Evolutionary conservation across 2,329 filamentous ascomycete species (phyloP).

Genomic region (Leptographium procerum): DNA sequence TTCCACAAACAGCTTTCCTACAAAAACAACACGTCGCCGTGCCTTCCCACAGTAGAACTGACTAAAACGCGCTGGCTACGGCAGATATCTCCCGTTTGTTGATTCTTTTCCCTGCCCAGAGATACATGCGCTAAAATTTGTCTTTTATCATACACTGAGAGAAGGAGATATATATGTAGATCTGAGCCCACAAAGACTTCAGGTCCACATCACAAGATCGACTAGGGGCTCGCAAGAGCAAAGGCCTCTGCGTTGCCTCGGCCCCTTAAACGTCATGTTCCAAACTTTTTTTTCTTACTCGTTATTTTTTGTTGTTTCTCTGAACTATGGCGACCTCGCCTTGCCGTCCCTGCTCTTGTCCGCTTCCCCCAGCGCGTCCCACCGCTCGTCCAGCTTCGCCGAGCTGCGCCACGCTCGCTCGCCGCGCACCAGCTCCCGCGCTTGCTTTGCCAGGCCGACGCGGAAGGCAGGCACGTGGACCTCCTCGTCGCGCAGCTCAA

Average conservation of each 20-base stretch:
- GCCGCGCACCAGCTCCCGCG: conserved; percentile 48
- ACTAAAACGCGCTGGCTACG: not conserved
- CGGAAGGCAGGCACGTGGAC: conserved; percentile 25
- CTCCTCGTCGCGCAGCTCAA: conserved; percentile 21
- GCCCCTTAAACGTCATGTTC: too few species aligned
- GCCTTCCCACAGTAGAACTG: not conserved
- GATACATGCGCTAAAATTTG: not conserved
- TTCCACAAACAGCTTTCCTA: not conserved
- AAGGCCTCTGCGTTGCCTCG: too few species aligned
- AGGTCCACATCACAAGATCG: not conserved
- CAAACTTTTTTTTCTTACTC: not conserved
- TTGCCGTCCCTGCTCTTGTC: not conserved
- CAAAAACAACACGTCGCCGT: not conserved
- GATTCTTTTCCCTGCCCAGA: not conserved
- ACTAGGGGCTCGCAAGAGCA: not conserved
- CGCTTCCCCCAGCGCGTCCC: not conserved
- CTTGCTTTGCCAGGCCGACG: conserved; percentile 42
- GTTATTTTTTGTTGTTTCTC: too few species aligned
- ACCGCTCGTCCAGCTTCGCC: not conserved
- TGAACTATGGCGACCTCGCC: not conserved
- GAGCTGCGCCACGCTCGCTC: conserved; percentile 47
- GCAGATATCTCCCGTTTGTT: not conserved
- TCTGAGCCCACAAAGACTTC: not conserved
- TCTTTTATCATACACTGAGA: not conserved
- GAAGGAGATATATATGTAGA: not conserved